A percentile compares a stretch with the other conserved stretches of the same genome.
Conservation (phyloP, 139 green algal species). For the Diplosphaera chodatii region DNA sequence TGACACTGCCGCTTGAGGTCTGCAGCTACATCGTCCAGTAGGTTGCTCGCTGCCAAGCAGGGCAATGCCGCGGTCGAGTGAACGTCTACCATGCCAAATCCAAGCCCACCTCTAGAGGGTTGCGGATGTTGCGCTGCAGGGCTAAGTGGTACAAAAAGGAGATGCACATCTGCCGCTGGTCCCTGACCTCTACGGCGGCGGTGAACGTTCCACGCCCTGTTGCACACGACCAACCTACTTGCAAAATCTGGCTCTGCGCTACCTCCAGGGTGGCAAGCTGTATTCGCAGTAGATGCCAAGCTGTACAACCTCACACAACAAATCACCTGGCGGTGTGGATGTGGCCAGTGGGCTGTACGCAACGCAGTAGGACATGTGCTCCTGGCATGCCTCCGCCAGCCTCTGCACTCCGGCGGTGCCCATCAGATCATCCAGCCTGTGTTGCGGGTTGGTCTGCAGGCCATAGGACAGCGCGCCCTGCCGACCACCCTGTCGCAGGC, state of each 20-base stretch:
- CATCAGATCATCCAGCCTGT: constrained; percentile 7
- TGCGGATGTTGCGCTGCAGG: constrained; percentile 51
- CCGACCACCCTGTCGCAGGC: constrained; percentile 5
- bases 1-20: too few relatives aligned
- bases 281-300: too few relatives aligned
- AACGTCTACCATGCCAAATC: too few relatives aligned
- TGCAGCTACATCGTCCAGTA: too few relatives aligned
- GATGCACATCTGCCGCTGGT: constrained; percentile 24
- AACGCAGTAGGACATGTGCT: constrained; percentile 22
- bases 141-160: constrained; percentile 61
- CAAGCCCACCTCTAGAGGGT: constrained; percentile 65
- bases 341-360: constrained; percentile 30
- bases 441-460: constrained; percentile 7
- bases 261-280: too few relatives aligned
- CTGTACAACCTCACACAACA: too few relatives aligned
- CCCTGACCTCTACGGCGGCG: constrained; percentile 46
- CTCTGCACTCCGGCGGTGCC: neutral
- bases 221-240: neutral
- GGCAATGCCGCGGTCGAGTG: too few relatives aligned
- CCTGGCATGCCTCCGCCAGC: constrained; percentile 4
- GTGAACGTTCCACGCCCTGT: constrained; percentile 45
- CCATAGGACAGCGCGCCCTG: constrained; percentile 11
- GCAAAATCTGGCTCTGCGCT: too few relatives aligned
- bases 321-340: neutral
- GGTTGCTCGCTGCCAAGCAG: too few relatives aligned